phyloP scores from a whole-genome alignment of 2,329 filamentous ascomycete genomes.

The Xylaria arbuscula region DNA sequence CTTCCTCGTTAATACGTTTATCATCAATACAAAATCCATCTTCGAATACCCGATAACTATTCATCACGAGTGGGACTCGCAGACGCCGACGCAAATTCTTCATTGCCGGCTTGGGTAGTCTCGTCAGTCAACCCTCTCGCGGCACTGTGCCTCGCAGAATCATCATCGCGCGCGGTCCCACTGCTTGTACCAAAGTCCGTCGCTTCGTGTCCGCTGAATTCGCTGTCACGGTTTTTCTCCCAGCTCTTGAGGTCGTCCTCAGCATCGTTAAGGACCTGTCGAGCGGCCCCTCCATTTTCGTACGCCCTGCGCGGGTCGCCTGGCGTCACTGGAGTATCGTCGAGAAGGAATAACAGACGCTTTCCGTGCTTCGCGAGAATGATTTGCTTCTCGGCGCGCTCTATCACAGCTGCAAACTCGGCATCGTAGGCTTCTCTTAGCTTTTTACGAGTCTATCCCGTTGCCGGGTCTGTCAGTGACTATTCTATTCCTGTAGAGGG shows the following conservation, averaged over 20 bases:
- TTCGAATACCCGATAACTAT: not conserved
- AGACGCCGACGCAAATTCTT: conserved; percentile 33
- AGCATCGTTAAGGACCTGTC: conserved; percentile 90
- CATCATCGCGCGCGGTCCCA: conserved; percentile 35
- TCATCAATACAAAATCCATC: not conserved
- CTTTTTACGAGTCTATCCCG: conserved; percentile 84
- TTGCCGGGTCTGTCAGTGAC: conserved; percentile 3
- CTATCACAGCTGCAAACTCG: conserved; percentile 90
- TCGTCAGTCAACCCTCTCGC: conserved; percentile 32
- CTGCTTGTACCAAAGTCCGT: conserved; percentile 4
- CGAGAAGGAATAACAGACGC: conserved; percentile 83
- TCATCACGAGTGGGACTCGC: conserved; percentile 22
- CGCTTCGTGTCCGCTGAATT: conserved; percentile 17
- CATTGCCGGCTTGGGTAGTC: conserved; percentile 20
- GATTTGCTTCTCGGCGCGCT: conserved; percentile 96
- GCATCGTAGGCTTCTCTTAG: conserved; percentile 93
- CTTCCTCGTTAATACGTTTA: not conserved
- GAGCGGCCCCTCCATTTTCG: conserved; percentile 72
- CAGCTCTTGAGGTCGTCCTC: conserved; percentile 88
- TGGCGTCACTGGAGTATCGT: conserved; percentile 89
- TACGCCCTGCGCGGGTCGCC: conserved; percentile 82
- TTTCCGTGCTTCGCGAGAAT: conserved; percentile 92
- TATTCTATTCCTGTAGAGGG: not conserved
- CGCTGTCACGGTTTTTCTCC: conserved; percentile 52
- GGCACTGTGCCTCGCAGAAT: conserved; percentile 28